Base-by-base conservation (phyloP, 2,329 filamentous ascomycete genomes). In the Fragosphaeria purpurea region DNA sequence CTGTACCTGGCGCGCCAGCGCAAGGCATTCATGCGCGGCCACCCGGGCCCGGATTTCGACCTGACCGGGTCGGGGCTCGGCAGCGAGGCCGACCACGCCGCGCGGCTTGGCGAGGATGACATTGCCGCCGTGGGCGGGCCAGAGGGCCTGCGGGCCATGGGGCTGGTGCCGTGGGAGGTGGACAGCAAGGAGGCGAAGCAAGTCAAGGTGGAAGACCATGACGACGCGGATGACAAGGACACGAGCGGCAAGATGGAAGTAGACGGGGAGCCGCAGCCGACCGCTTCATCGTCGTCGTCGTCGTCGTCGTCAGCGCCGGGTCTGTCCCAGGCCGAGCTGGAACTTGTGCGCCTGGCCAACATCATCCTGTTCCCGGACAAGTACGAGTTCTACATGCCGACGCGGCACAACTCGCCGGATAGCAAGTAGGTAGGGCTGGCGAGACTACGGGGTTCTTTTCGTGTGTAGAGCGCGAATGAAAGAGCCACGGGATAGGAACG, bases 1-100 rank as follows among this genome's bases (percentile, higher is more conserved):
- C 66, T 79, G 6, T 79, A 78, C 59, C 70, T 79, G 4, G 75
- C 75, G 0, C 71, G 76, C 7, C 76, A 79, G 64, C 70, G 76
- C 51, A 79, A 78, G 61, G 75, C 76, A 4, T 79, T 79, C 56
- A 65, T 73, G 50, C 68, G 73, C 22, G 76, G 76, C 4, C 73
- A 77, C 45, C 73, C 74, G 1, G 72, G 70, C 0, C 76, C 75
- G 0, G 76, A 79, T 57, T 79, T 79, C 54, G 76, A 79, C 63
- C 72, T 74, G 1, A 73, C 71, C 1, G 74, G 75, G 1, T 69
- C 69, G 8, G 71, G 71, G 0, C 65, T 77, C 4, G 70, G 73
- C 48, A 73, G 65, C 58, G 76, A 79, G 59, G 74, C 75, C 22
- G 68, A 72, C n/a, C 70, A 72, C 53, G 66, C 70, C 10, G 68